Base-by-base conservation (phyloP, 2,329 filamentous ascomycete species). In the Endocalyx cinctus region DNA sequence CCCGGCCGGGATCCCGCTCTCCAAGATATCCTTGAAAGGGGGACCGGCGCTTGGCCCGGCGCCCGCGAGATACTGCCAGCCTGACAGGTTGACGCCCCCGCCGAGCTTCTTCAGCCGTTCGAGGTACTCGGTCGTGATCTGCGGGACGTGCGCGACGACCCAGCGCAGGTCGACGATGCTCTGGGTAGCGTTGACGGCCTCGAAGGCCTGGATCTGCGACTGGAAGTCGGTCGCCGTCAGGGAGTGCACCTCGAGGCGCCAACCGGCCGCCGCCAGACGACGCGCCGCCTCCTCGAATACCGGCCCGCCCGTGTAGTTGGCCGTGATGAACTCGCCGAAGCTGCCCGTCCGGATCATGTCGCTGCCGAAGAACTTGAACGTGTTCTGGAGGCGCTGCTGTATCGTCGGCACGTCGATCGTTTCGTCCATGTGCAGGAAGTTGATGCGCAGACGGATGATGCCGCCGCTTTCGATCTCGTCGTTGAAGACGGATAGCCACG, bases 181-280 rank as follows among this genome's bases (percentile, higher is more conserved):
- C 13, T 22, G 31, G 26, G 33, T 34, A 5, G 38, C 35, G 29
- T 52, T 29, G 15, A 52, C 33, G 1, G 32, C 30, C 31, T 55
- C 52, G 28, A 51, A 54, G 0, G 42, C 36, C 29, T 47, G 33
- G 25, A 53, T 51, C 29, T 52, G 49, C 2, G 39, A 41, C 22
- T 43, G 33, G 32, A 39, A 52, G 25, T 55, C 52, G 0, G 35
- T 37, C 1, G 16, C 35, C 1, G 43, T 47, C 5, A 55, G 38
- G 5, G 51, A 54, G 28, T 55, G 52, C 13, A 53, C 48, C 33
- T 54, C 52, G 4, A 54, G 42, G 12, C 52, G 45, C 52, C 52
- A 55, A 5, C 49, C 39, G 2, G 49, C 52, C 7, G 15, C 8
- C 1, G 51, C 52, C n/a, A 52, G 39, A 4, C 42, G 40, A 8